Evolutionary conservation across 2,329 filamentous ascomycete genomes (phyloP).

Genomic region (Apiospora marii): DNA sequence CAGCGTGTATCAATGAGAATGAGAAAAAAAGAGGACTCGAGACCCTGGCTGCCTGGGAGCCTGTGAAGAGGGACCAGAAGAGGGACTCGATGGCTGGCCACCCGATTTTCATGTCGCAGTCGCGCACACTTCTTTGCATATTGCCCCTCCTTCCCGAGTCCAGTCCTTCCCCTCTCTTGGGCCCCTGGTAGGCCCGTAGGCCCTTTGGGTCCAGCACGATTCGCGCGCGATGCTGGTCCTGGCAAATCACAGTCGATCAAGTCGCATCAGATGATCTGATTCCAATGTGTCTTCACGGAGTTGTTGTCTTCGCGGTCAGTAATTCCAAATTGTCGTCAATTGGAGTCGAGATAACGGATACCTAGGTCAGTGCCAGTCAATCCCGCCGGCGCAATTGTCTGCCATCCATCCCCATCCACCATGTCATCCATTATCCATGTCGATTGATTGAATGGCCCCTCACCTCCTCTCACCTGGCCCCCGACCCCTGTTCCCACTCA

Average conservation of each 20-base stretch:
- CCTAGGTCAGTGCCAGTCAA: too few relatives aligned
- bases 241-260: neutral
- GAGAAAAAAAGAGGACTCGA: neutral
- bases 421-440: neutral
- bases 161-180: neutral
- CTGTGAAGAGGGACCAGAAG: neutral
- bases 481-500: constrained; percentile 9
- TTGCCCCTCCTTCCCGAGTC: constrained; percentile 15
- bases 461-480: neutral
- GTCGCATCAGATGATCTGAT: constrained; percentile 4
- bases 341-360: neutral
- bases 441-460: neutral
- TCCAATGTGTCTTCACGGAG: neutral
- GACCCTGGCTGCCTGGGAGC: too few relatives aligned
- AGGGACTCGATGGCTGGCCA: neutral
- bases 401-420: too few relatives aligned
- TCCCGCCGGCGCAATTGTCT: too few relatives aligned
- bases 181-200: neutral
- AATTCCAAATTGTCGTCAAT: neutral
- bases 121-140: constrained; percentile 19
- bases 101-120: constrained; percentile 11
- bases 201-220: neutral
- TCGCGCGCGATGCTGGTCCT: neutral
- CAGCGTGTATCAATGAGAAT: too few relatives aligned
- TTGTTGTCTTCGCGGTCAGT: too few relatives aligned